Conservation (phyloP, 345 rosid genomes). For the Gossypium raimondii region DNA sequence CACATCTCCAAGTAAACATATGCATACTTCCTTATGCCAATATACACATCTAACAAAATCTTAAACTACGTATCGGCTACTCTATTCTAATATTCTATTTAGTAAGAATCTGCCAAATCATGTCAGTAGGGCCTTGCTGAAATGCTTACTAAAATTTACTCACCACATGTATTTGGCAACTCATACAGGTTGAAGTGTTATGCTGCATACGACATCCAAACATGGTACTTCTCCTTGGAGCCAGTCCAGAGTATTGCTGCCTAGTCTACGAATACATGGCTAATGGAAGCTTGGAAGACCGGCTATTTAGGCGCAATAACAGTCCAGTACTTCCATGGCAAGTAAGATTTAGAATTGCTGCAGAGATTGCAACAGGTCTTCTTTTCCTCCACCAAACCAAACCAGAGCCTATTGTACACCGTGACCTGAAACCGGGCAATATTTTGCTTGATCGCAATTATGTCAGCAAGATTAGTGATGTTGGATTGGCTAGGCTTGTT, state of each 20-base stretch:
- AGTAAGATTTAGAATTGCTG: slow-evolving; percentile 62
- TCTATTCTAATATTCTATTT: neutral
- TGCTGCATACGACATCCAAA: slow-evolving; percentile 84
- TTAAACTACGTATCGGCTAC: neutral
- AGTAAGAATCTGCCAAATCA: neutral
- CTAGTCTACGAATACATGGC: slow-evolving; percentile 88
- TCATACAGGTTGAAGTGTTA: slow-evolving; percentile 64
- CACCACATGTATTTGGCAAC: neutral
- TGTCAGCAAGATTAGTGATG: slow-evolving; percentile 89
- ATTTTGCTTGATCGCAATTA: slow-evolving; percentile 73
- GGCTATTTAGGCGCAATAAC: slow-evolving; percentile 50
- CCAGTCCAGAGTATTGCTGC: slow-evolving; percentile 86
- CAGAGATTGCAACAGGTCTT: slow-evolving; percentile 83
- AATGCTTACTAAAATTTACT: neutral
- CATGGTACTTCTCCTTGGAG: slow-evolving; percentile 95
- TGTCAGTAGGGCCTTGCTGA: neutral
- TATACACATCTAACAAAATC: neutral
- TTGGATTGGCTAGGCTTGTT: slow-evolving; percentile 89
- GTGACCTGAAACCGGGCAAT: slow-evolving; percentile 88
- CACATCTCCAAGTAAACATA: neutral
- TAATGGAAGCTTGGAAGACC: slow-evolving; percentile 86
- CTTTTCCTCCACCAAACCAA: slow-evolving; percentile 86
- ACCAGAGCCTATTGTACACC: slow-evolving; percentile 93
- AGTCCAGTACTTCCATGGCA: slow-evolving; percentile 69
- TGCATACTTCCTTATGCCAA: neutral